These are phyloP conservation scores for Nothophoma quercina DNA, from an alignment of 2,329 filamentous ascomycete species.

Conservation along the genomic window DNA sequence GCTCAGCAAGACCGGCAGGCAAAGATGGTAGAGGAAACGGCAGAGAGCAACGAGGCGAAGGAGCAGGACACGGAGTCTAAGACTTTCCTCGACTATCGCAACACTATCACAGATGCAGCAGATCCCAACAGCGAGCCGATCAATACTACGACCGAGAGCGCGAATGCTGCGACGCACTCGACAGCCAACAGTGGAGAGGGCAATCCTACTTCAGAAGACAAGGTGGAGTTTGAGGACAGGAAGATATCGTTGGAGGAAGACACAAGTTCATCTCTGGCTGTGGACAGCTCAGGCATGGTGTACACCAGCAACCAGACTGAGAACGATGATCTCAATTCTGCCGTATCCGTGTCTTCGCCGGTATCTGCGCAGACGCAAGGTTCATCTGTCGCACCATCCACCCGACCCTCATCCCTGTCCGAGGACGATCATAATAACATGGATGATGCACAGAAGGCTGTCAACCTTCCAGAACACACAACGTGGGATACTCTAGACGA, in stretches of 20 bases:
- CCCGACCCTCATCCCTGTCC: conserved; percentile 50
- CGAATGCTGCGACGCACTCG: background rate
- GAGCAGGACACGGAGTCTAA: conserved; percentile 6
- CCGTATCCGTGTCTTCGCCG: conserved; percentile 47
- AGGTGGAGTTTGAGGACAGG: conserved; percentile 20
- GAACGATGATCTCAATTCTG: conserved; percentile 45
- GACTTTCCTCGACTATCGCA: background rate
- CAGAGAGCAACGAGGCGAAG: conserved; percentile 12
- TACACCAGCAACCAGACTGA: conserved; percentile 53
- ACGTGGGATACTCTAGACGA: conserved; percentile 34
- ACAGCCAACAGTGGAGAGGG: conserved; percentile 5
- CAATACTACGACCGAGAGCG: background rate
- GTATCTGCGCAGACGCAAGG: conserved; percentile 49
- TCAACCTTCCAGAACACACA: conserved; percentile 20
- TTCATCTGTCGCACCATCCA: conserved; percentile 48
- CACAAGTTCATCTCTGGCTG: conserved; percentile 14
- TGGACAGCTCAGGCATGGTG: conserved; percentile 62
- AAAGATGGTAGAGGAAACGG: conserved; percentile 19
- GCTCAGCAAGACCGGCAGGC: conserved; percentile 43
- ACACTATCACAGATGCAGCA: conserved; percentile 8
- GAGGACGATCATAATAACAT: conserved; percentile 42
- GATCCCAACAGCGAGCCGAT: conserved; percentile 4
- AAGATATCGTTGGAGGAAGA: conserved; percentile 27
- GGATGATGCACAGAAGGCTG: conserved; percentile 28
- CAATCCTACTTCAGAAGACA: conserved; percentile 1